Evolutionary conservation across 805 yeast genomes (phyloP).

Genomic region (Lipomyces sp.): DNA sequence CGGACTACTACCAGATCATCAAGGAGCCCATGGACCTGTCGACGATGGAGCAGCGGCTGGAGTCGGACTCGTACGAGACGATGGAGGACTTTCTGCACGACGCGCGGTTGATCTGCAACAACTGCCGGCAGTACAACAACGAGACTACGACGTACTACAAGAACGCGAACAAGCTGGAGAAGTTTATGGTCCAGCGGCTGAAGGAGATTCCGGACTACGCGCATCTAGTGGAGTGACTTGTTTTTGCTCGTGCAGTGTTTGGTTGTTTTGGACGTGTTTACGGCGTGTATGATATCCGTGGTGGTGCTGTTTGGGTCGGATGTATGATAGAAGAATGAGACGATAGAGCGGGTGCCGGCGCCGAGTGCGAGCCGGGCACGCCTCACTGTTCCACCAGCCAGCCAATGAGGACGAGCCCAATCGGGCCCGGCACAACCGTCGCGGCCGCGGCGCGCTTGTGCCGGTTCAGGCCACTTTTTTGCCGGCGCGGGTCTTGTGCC

Average conservation of each 20-base stretch:
- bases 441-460: not conserved
- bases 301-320: no score
- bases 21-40: conserved; percentile 95
- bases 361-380: not conserved
- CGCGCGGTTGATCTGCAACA: conserved; percentile 77
- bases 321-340: not conserved
- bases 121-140: conserved; percentile 88
- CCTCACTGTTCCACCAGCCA: not conserved
- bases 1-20: conserved; percentile 92
- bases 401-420: conserved; percentile 1
- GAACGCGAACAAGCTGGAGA: conserved; percentile 90
- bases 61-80: conserved; percentile 83
- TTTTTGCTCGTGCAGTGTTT: no score
- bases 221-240: conserved; percentile 63
- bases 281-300: no score
- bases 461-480: not conserved
- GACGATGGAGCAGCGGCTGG: conserved; percentile 91
- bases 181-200: conserved; percentile 74
- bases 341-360: not conserved
- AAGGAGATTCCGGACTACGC: conserved; percentile 90
- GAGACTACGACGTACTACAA: conserved; percentile 93
- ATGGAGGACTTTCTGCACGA: conserved; percentile 92
- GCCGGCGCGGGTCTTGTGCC: not conserved
- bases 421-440: not conserved
- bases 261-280: no score